phyloP scores from a whole-genome alignment of 257 asterid genomes.

The Salvia miltiorrhiza region DNA sequence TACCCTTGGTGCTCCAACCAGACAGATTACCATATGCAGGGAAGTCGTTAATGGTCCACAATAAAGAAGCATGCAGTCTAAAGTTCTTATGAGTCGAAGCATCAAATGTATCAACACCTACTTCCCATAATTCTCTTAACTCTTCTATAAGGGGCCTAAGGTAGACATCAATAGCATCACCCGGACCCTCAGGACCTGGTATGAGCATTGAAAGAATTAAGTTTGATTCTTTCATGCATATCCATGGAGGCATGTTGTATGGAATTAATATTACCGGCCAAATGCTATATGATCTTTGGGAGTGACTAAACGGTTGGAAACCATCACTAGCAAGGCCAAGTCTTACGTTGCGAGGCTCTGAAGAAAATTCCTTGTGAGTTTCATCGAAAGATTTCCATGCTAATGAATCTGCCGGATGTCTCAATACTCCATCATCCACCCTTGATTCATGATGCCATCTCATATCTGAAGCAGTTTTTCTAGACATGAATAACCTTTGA shows the following conservation, averaged over 20 bases:
- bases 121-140: conserved; percentile 4
- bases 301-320: conserved; percentile 2
- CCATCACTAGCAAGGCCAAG: conserved; percentile 14
- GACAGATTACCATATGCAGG: neutral
- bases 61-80: neutral
- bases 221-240: conserved; percentile 1
- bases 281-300: neutral
- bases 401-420: conserved; percentile 3
- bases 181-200: neutral
- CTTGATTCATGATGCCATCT: conserved; percentile 21
- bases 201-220: conserved; percentile 2
- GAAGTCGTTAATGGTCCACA: conserved; percentile 1
- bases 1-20: conserved; percentile 1
- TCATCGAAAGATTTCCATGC: conserved; percentile 8
- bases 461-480: conserved; percentile 11
- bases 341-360: neutral
- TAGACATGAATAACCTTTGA: conserved; percentile 11
- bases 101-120: neutral
- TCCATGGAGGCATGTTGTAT: neutral
- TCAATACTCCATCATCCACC: conserved; percentile 17
- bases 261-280: neutral
- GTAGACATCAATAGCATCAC: neutral
- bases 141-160: neutral
- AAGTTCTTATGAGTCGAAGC: neutral
- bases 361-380: neutral